Evolutionary conservation across 352 stramenopile genomes (phyloP).

Genomic region (Pythium apleroticum): DNA sequence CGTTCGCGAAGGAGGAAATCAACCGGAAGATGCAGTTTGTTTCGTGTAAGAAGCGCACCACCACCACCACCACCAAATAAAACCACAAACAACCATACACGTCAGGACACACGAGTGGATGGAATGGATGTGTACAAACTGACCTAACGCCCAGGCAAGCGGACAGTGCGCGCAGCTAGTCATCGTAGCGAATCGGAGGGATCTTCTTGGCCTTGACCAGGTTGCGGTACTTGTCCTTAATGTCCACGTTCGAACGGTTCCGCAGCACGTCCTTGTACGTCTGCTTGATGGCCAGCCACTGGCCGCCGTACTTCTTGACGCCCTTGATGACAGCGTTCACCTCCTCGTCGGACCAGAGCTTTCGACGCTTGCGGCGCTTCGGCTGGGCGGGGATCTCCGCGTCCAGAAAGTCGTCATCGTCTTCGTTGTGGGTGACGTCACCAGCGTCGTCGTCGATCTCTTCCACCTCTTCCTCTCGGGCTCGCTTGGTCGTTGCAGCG

Average conservation of each 20-base stretch:
- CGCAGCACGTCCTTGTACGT: constrained; percentile 47
- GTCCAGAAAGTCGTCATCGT: constrained; percentile 21
- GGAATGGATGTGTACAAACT: not conserved
- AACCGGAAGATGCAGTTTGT: not conserved
- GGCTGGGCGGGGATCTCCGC: not conserved
- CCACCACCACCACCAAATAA: not conserved
- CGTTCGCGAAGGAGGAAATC: not conserved
- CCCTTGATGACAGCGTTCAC: constrained; percentile 59
- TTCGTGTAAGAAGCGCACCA: not conserved
- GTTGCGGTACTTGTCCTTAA: constrained; percentile 88
- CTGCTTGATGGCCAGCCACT: constrained; percentile 71
- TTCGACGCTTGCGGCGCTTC: constrained; percentile 17
- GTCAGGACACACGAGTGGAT: not conserved
- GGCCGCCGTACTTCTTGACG: constrained; percentile 44
- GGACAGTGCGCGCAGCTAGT: not conserved
- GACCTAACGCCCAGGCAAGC: not conserved
- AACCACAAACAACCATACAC: constrained; percentile 4
- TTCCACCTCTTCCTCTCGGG: constrained; percentile 13
- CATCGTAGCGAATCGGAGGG: constrained; percentile 15
- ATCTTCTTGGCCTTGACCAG: constrained; percentile 50
- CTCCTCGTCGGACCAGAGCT: constrained; percentile 57
- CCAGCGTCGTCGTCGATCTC: constrained; percentile 17
- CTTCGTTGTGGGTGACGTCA: constrained; percentile 8
- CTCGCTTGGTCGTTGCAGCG: not conserved
- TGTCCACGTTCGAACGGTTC: constrained; percentile 64